A percentile compares a stretch with the other conserved stretches of the same genome.
Conservation (phyloP, 2,329 filamentous ascomycete species). For the Ophiostoma pallidulum region DNA sequence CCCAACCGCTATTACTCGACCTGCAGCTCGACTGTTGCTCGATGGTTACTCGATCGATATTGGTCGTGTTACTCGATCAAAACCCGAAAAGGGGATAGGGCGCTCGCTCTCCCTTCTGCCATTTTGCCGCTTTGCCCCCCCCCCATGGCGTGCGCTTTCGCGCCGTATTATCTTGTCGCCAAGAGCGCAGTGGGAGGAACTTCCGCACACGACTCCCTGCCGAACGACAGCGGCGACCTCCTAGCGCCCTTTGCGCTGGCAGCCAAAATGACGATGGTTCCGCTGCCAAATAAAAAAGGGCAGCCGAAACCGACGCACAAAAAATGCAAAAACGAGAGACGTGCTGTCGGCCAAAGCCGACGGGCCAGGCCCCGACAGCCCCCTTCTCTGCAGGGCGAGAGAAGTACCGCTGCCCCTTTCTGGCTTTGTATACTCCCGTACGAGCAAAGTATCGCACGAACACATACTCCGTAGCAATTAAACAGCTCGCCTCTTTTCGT, state of each 20-base stretch:
- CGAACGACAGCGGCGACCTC: conserved; percentile 6
- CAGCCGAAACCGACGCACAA: too few species aligned
- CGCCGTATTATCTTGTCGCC: neutral
- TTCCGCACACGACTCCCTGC: too few species aligned
- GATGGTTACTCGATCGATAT: conserved; percentile 32
- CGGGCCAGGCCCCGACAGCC: neutral
- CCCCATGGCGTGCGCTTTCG: too few species aligned
- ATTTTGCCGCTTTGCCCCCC: too few species aligned
- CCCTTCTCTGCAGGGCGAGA: too few species aligned
- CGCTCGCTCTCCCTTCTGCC: neutral
- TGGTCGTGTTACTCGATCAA: conserved; percentile 33
- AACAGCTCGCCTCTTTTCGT: too few species aligned
- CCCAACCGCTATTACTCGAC: conserved; percentile 9
- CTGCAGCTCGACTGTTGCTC: conserved; percentile 14
- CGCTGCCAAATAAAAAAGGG: neutral
- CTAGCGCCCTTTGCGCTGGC: neutral
- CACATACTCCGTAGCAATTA: too few species aligned
- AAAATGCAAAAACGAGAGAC: too few species aligned
- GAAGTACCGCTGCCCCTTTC: too few species aligned
- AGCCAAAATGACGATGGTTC: neutral
- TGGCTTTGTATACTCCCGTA: too few species aligned
- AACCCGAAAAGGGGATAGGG: conserved; percentile 23
- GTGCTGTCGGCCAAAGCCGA: conserved; percentile 4
- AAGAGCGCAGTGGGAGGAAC: too few species aligned
- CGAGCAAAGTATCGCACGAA: too few species aligned